Base-by-base conservation (phyloP, 140 eudicot genomes). In the Cichorium intybus region DNA sequence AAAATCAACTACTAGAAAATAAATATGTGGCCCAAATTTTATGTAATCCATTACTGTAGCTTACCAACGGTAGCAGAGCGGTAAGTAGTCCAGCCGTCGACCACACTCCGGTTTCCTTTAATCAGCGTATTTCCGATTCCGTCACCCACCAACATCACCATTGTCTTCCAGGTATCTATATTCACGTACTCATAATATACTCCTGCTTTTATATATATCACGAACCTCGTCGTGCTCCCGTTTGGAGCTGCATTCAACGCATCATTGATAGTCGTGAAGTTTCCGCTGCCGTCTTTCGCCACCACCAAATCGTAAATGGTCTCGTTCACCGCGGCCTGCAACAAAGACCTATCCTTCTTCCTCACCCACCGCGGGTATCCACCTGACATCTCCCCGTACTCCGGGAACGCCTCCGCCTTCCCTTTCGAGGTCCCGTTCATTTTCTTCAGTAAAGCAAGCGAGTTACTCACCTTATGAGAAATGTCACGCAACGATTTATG, bases 361-460 rank as follows among this genome's bases (percentile, higher is more conserved):
- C 18, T 69, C 68, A 85, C 47, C 98, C 98, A 91, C 26, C 34
- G 24, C n/a, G 97, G 97, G 35, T 51, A 81, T 3, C 83, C 88
- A 2, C 66, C 71, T 6, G 67, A 58, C 70, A 79, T 54, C 22
- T 47, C 52, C 31, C 90, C 80, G 64, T 85, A 83, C 74, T 67
- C 90, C 31, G 82, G 70, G 10, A 74, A 83, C 41, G 65, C 70
- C 60, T 82, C 87, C 41, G 17, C 21, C 60, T 8, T 27, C 43
- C 24, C 24, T 52, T 21, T 46, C 21, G 47, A 21, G 18, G 50
- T 62, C 23, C 63, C 65, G 22, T 80, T 80, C 10, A 83, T 23
- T 17, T 82, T 85, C 26, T 68, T 80, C 10, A 85, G 79, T 75
- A 88, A 62, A 7, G 87, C 87, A 5, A 88, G 83, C 11, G 94